Evolutionary conservation across 2,329 filamentous ascomycete species (phyloP).

Genomic region (Fusarium begoniae): DNA sequence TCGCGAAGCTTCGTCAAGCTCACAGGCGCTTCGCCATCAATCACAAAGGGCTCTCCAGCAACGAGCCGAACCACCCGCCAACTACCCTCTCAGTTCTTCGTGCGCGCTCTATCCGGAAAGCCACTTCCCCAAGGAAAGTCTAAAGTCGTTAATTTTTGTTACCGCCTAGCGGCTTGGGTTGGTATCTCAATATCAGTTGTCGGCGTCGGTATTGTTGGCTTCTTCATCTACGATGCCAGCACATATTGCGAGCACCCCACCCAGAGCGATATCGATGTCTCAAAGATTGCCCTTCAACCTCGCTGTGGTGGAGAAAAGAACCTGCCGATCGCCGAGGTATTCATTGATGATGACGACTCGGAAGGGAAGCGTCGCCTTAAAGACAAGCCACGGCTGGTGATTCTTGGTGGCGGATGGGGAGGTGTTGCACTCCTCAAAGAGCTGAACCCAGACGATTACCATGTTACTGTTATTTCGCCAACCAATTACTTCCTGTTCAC

Average conservation of each 20-base stretch:
- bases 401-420: conserved; percentile 95
- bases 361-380: conserved; percentile 75
- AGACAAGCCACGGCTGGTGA: conserved; percentile 91
- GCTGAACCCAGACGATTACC: conserved; percentile 89
- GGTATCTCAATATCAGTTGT: conserved; percentile 80
- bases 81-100: conserved; percentile 39
- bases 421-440: conserved; percentile 92
- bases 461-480: conserved; percentile 93
- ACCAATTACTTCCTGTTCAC: conserved; percentile 98
- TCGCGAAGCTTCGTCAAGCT: conserved; percentile 38
- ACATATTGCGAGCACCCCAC: conserved; percentile 82
- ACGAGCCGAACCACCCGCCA: conserved; percentile 7
- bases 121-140: conserved; percentile 61
- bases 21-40: conserved; percentile 17
- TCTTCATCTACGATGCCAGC: conserved; percentile 93
- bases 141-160: conserved; percentile 65
- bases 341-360: conserved; percentile 88
- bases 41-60: conserved; percentile 13
- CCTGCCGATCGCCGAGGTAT: conserved; percentile 85
- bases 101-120: conserved; percentile 60
- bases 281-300: conserved; percentile 82
- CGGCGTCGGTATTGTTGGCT: conserved; percentile 75
- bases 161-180: conserved; percentile 67
- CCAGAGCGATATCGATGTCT: conserved; percentile 81
- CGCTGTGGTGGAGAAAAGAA: conserved; percentile 92